These are phyloP conservation scores for Penicillium sp. DNA, from an alignment of 2,329 filamentous ascomycete species.

Conservation along the genomic window DNA sequence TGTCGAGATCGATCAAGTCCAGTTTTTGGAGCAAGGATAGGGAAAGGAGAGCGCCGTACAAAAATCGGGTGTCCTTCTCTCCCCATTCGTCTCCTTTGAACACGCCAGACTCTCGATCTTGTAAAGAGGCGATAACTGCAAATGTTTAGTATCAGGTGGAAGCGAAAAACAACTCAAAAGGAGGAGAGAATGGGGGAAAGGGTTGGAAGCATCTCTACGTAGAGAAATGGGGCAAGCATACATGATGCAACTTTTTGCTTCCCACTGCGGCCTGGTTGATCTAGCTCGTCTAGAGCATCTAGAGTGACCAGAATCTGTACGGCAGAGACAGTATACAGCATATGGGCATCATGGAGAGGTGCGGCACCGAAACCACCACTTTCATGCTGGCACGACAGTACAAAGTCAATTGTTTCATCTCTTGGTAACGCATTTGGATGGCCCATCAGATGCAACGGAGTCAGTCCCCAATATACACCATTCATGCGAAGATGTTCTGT, in stretches of 20 bases:
- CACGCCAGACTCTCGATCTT: conserved; percentile 75
- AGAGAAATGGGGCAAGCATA: conserved; percentile 45
- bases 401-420: conserved; percentile 78
- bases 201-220: background rate
- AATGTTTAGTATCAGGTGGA: conserved; percentile 2
- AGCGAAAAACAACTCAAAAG: background rate
- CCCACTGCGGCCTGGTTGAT: conserved; percentile 62
- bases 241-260: conserved; percentile 73
- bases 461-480: conserved; percentile 94
- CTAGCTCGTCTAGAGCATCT: conserved; percentile 79
- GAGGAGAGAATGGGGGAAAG: background rate
- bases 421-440: conserved; percentile 77
- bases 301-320: conserved; percentile 88
- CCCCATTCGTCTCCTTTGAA: conserved; percentile 97
- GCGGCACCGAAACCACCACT: conserved; percentile 91
- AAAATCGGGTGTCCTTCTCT: conserved; percentile 89
- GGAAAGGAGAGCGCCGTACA: conserved; percentile 86
- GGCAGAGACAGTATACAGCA: conserved; percentile 92
- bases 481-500: conserved; percentile 95
- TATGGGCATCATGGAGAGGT: conserved; percentile 89
- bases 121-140: conserved; percentile 72
- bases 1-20: conserved; percentile 69
- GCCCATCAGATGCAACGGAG: conserved; percentile 77
- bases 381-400: conserved; percentile 88
- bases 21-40: conserved; percentile 77